Base-by-base conservation (phyloP, 2,329 filamentous ascomycete genomes). In the Paraconiothyrium sp. region DNA sequence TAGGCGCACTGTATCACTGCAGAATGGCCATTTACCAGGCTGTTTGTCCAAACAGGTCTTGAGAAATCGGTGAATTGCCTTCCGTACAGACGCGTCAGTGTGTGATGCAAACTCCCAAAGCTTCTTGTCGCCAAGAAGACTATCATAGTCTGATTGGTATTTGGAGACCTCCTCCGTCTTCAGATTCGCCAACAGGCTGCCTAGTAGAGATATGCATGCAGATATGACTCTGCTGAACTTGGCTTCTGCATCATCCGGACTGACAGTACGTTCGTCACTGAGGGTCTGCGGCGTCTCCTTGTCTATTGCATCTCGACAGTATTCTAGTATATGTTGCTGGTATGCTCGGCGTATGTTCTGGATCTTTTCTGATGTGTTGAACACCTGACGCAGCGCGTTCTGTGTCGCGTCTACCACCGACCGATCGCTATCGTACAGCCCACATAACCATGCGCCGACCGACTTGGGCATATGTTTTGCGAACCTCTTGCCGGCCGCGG, bases 361-460 rank as follows among this genome's bases (percentile, higher is more conserved):
- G 41, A 90, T 82, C 79, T 97, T 99, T 59, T 96, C 93, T 20
- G 91, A 87, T 0, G 90, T 93, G 22, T 86, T 86, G 58, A 98
- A 90, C 44, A 97, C 92, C 2, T 86, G 86, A 0, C 86, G 85
- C 20, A 97, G 83, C 0, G 94, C 91, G 49, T 94, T 90, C 61
- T 87, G 85, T 1, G 94, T 93, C n/a, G 92, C 88, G 60, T 89
- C 88, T 8, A 91, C 85, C 14, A 93, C 93, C 20, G 85, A 85
- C 58, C 89, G 88, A 74, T 99, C 94, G 67, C 88, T 90, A 77
- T 99, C 95, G 74, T 93, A 97, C 1, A 91, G 86, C 0, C 94
- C 95, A 8, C 92, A 91, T 13, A 98, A 85, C 95, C 96, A 99
- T n/a, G 92, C 86, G 10, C 91, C 93, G 49, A 96, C 89, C 39